These are phyloP conservation scores for Penicillium sp. DNA, from an alignment of 2,329 filamentous ascomycete genomes.

Conservation along the genomic window DNA sequence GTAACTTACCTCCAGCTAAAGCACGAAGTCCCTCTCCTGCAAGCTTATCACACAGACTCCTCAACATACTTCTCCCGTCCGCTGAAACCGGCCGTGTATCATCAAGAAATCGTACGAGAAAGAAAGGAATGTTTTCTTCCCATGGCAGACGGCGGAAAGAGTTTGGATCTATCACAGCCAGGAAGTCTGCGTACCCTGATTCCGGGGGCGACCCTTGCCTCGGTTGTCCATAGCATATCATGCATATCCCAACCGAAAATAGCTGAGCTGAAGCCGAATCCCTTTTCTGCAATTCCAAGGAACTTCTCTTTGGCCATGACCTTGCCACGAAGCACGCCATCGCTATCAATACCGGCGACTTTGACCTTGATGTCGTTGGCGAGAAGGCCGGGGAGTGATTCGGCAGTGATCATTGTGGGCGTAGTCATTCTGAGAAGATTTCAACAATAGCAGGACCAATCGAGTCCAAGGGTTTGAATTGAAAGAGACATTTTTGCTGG, in stretches of 20 bases:
- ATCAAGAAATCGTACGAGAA: conserved; percentile 76
- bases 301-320: conserved; percentile 91
- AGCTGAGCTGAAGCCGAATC: conserved; percentile 89
- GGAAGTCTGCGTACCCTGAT: conserved; percentile 81
- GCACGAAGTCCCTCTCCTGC: conserved; percentile 67
- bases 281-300: conserved; percentile 69
- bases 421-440: conserved; percentile 5
- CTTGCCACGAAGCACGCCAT: conserved; percentile 83
- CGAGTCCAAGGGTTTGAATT: not conserved
- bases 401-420: conserved; percentile 48
- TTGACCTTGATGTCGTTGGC: conserved; percentile 74
- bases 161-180: conserved; percentile 73
- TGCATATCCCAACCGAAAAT: conserved; percentile 98
- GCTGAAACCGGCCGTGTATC: conserved; percentile 69
- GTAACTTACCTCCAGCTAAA: conserved; percentile 74
- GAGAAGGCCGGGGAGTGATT: conserved; percentile 64
- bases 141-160: conserved; percentile 81
- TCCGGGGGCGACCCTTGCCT: conserved; percentile 76
- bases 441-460: not conserved
- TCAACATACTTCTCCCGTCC: conserved; percentile 73
- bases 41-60: conserved; percentile 64
- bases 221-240: conserved; percentile 68
- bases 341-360: conserved; percentile 79
- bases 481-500: not conserved
- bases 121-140: conserved; percentile 82